phyloP scores from a whole-genome alignment of 176 grass and related monocot species.

The Cenchrus purpureus region DNA sequence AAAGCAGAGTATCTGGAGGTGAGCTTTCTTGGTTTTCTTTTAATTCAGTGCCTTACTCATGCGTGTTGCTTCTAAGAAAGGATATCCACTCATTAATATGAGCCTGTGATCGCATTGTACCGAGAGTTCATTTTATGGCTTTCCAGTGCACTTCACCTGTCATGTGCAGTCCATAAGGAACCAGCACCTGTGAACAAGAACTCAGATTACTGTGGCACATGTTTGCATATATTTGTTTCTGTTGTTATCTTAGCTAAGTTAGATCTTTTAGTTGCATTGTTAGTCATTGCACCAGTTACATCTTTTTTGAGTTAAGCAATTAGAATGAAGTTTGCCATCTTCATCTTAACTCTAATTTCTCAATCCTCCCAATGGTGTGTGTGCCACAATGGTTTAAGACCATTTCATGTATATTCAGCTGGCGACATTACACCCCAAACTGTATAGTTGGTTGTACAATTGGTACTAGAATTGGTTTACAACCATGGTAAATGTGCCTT shows the following conservation, averaged over 20 bases:
- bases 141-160: background rate
- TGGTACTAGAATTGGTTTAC: background rate
- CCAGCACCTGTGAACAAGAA: background rate
- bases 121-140: background rate
- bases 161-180: background rate
- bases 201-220: background rate
- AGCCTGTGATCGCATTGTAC: background rate
- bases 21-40: conserved; percentile 43
- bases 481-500: conserved; percentile 17
- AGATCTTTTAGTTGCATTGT: background rate
- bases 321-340: background rate
- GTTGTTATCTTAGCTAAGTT: background rate
- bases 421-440: background rate
- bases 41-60: conserved; percentile 17
- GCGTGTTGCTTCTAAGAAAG: conserved; percentile 27
- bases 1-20: conserved; percentile 75
- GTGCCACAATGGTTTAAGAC: conserved; percentile 14
- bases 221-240: background rate
- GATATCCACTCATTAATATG: conserved; percentile 15
- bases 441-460: conserved; percentile 10
- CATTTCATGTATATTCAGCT: background rate
- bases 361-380: background rate
- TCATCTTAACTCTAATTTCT: background rate
- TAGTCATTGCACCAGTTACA: background rate
- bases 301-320: conserved; percentile 10